Evolutionary conservation across 1,139 yeast genomes (phyloP), one percentile per base, ranked within the genome.

Genomic region (Suhomyces maxii): DNA sequence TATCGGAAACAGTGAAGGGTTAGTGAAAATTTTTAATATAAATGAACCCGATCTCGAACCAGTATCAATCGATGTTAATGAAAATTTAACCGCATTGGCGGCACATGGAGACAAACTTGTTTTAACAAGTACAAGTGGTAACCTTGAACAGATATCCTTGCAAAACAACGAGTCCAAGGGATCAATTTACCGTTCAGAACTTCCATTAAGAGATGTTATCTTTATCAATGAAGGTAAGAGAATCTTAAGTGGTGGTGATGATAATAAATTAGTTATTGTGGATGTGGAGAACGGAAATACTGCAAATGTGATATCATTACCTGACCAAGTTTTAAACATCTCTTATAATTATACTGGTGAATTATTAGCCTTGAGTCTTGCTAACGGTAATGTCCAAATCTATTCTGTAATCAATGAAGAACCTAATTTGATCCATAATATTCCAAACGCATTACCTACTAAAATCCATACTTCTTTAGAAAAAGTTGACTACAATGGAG

Each of bases 161-260:
- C 34, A 26, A 2, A 34, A 43, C 1, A 56, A 57, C 32, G 59
- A 59, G 37, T 58, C 68, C 5, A 52, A 50, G 25, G 65, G 69
- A 2, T 54, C 64, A 6, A 55, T 76, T 6, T 68, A 63, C 51
- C 60, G 81, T 35, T 70, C 81, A 2, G 77, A 86, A 18, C 68
- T 88, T 37, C 87, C 96, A 0, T 63, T 90, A 35, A 75, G 95
- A 52, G 87, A 82, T 51, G 73, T 84, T 6, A 69, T 69, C 13
- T 82, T 86, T 61, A 81, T 88, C 39, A 87, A 86, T 50, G 86
- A 83, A 50, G 96, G 91, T 0, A 74, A 79, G 42, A 76, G 86
- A 67, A 69, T 82, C 3, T 80, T 88, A 1, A 77, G 84, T 46
- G 93, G 89, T 28, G 95, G 96, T 44, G 95, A 89, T 57, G 95